Percentiles rank a stretch among this genome's conserved stretches.
These are phyloP conservation scores for Lonicera japonica DNA, from an alignment of 129 eudicot genomes.

Conservation along the genomic window DNA sequence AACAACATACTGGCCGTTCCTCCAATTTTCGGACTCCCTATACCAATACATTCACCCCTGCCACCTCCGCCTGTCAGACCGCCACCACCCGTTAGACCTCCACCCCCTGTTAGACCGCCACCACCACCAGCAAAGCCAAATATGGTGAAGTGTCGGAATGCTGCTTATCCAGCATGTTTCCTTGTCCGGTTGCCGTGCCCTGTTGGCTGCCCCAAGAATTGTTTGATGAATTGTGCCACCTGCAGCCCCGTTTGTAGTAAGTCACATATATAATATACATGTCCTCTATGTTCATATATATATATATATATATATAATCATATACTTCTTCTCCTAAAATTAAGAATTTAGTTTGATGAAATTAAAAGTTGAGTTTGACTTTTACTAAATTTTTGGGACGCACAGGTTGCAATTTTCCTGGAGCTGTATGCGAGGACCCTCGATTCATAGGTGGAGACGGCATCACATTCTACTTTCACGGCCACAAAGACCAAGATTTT, in stretches of 20 bases:
- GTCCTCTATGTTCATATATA: too few relatives aligned
- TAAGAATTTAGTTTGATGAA: too few relatives aligned
- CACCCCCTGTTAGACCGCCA: not conserved
- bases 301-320: too few relatives aligned
- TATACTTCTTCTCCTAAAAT: too few relatives aligned
- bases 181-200: constrained; percentile 13
- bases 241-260: constrained; percentile 47
- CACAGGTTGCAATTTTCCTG: constrained; percentile 34
- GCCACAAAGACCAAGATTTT: constrained; percentile 40
- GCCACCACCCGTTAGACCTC: not conserved
- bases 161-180: constrained; percentile 18
- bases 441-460: constrained; percentile 50
- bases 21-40: too few relatives aligned
- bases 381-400: not conserved
- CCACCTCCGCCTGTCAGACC: not conserved
- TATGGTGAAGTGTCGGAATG: constrained; percentile 21
- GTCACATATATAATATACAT: too few relatives aligned
- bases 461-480: constrained; percentile 47
- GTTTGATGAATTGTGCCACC: constrained; percentile 29
- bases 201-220: constrained; percentile 11
- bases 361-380: not conserved
- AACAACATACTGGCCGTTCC: not conserved
- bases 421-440: constrained; percentile 47
- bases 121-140: not conserved
- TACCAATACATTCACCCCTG: not conserved